Evolutionary conservation across 2,329 filamentous ascomycete genomes (phyloP).

Genomic region (Fusarium bulbicola): DNA sequence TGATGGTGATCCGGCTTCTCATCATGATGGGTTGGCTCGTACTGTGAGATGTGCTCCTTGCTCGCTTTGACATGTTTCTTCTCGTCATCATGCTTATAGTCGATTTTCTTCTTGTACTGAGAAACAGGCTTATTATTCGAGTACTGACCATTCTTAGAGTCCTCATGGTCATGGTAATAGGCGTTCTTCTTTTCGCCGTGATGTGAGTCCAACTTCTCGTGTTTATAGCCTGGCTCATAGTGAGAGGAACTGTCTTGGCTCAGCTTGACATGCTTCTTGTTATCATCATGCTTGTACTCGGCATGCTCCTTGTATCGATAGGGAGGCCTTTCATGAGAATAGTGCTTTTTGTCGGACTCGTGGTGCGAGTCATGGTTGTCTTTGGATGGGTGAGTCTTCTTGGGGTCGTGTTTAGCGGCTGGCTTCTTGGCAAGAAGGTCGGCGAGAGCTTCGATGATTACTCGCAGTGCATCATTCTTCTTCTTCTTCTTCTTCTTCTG

Average conservation of each 20-base stretch:
- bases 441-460: background rate
- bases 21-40: background rate
- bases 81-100: background rate
- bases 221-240: background rate
- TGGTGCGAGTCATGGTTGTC: background rate
- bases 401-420: background rate
- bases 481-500: background rate
- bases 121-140: background rate
- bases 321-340: background rate
- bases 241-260: background rate
- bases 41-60: background rate
- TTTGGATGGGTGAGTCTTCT: background rate
- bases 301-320: background rate
- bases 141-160: background rate
- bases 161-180: background rate
- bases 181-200: background rate
- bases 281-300: background rate
- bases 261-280: background rate
- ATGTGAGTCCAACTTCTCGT: background rate
- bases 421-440: background rate
- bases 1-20: background rate
- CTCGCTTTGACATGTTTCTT: background rate
- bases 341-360: background rate
- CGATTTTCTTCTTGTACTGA: background rate
- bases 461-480: background rate